These are phyloP conservation scores for Fusarium sulawesiense DNA, from an alignment of 2,329 filamentous ascomycete species.

Conservation along the genomic window DNA sequence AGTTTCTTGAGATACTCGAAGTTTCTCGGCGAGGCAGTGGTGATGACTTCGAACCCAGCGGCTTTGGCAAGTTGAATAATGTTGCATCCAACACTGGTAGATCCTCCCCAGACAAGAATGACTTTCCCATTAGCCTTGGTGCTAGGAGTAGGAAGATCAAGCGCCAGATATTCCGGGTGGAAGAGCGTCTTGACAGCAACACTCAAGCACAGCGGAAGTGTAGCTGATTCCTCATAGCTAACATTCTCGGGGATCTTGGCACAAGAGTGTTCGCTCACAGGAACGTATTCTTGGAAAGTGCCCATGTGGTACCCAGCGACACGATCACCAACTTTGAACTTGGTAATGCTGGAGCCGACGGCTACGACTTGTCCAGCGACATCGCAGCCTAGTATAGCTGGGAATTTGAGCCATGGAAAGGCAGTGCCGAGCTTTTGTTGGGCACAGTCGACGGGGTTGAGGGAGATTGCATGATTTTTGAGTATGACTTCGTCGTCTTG, in stretches of 20 bases:
- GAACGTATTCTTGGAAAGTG: slow-evolving; percentile 15
- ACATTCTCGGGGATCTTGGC: background rate
- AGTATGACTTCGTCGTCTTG: slow-evolving; percentile 11
- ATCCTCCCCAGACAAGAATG: slow-evolving; percentile 20
- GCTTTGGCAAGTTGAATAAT: slow-evolving; percentile 14
- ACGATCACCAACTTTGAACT: slow-evolving; percentile 6
- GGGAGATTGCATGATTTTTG: slow-evolving; percentile 9
- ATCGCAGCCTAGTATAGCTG: slow-evolving; percentile 16
- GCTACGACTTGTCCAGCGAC: slow-evolving; percentile 10
- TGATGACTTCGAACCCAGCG: slow-evolving; percentile 15
- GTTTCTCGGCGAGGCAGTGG: slow-evolving; percentile 16
- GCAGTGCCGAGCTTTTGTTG: slow-evolving; percentile 13
- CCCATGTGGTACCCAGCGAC: slow-evolving; percentile 2
- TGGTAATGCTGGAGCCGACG: background rate
- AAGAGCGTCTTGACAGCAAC: slow-evolving; percentile 22
- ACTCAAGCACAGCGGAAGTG: slow-evolving; percentile 7
- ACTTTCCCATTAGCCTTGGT: background rate
- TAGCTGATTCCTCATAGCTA: background rate
- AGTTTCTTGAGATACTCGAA: slow-evolving; percentile 18
- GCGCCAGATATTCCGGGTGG: slow-evolving; percentile 11
- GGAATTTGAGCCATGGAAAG: slow-evolving; percentile 25
- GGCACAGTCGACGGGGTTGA: slow-evolving; percentile 16
- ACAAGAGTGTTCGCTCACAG: slow-evolving; percentile 2
- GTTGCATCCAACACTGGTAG: slow-evolving; percentile 22
- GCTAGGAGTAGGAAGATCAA: background rate